Base-by-base conservation (phyloP, 2,329 filamentous ascomycete genomes). In the Escovopsis weberi region DNA sequence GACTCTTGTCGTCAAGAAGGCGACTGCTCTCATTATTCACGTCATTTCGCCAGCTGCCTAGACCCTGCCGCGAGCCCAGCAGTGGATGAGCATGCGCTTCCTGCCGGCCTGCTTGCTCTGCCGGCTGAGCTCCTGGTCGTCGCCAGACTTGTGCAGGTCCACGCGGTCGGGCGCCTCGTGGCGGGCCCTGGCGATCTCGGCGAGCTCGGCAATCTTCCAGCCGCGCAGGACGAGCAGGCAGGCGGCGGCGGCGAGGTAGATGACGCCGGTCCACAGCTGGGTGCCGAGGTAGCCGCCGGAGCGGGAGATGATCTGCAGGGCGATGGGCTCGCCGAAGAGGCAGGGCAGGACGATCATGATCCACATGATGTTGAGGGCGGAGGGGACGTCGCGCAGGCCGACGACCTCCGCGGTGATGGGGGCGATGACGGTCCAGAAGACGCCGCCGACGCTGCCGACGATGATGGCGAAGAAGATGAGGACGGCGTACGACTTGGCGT, bases 331-430 rank as follows among this genome's bases (percentile, higher is more conserved):
- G 33, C 75, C 71, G 50, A 80, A 86, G 0, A 80, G 85, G 11
- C 75, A 74, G 1, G 84, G 85, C 9, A 86, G 56, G 5, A 81
- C 74, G 12, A 89, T 68, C 6, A 78, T 66, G 26, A 88, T 54
- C 84, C 84, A 89, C 18, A 78, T 72, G 15, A 89, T 67, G 42
- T 76, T 83, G 34, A 89, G 60, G 0, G 65, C 72, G 53, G 80
- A 75, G 1, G 84, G 80, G 2, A 88, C 67, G 36, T 82, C 63
- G 44, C 72, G 70, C 4, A 89, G 58, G 0, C 83, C 83, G 28
- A 88, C 75, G 1, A 89, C 75, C 58, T 89, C 84, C 3, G 80
- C 80, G 5, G 74, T 74, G 6, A 88, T 75, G 0, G 84, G 82
- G 0, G 67, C 78, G 26, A 82, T 71, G 1, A 79, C 78, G 0